Base-by-base conservation (phyloP, 148 eudicot species). In the Chenopodium formosanum region DNA sequence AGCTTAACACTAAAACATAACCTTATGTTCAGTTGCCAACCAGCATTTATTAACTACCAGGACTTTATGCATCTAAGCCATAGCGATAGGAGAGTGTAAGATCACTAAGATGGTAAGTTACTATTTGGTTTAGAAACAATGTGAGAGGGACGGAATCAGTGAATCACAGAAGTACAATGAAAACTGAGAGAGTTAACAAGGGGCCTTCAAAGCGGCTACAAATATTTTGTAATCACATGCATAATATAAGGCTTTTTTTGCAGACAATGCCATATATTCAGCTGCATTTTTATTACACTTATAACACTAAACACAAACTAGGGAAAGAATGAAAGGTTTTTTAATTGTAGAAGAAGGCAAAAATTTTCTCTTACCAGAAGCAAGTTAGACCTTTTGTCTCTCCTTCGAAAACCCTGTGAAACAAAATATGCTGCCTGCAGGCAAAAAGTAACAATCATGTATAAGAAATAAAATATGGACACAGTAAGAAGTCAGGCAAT, bases 361-460 rank as follows among this genome's bases (percentile, higher is more conserved):
- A 47, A 22, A 13, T 40, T 73, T 70, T 68, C 75, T 76, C 76
- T 48, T 80, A 84, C 86, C 83, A 84, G 78, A 48, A 84, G 83
- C 62, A 84, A 73, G 78, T 84, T 84, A 48, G 86, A 84, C 67
- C 83, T 76, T 72, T 80, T 84, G 81, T 84, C 86, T 76, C 81
- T 79, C 71, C 86, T 84, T 70, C 81, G 83, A 76, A 84, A 84
- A 73, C 86, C 86, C 76, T 70, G 78, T 31, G 83, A 80, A 70
- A 84, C 86, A 64, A 84, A 80, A 76, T 84, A 84, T 34, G 86
- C 86, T 50, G 86, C 86, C 86, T 84, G 74, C 50, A 80, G 27
- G 9, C 4, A 22, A 64, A 13, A 70, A 70, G 22, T 11, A 29
- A 74, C 40, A 40, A 11, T 56, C 19, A 69, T 58, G 37, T 40